Base-by-base conservation (phyloP, 2,329 filamentous ascomycete species). In the Ophiostoma fasciatum region DNA sequence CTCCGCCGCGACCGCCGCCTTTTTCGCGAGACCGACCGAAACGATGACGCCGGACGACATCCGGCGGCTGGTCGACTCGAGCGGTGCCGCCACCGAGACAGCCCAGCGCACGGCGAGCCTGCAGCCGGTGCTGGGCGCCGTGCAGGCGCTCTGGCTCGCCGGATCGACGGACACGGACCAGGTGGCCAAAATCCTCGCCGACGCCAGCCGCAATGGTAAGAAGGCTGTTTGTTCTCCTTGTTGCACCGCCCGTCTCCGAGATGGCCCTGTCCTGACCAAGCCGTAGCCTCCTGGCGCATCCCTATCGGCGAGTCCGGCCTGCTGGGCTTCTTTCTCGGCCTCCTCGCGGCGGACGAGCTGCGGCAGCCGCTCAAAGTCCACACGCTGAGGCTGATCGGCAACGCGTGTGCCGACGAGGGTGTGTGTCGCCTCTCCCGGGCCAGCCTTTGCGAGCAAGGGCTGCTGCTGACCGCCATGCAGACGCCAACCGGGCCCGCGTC, bases 381-480 rank as follows among this genome's bases (percentile, higher is more conserved):
- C 37, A 53, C 63, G 7, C 55, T 78, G 13, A 67, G 74, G 18
- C 51, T 76, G 15, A 59, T 73, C 13, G 74, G 73, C 12, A 78
- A 78, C 49, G 68, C 68, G 9, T 76, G 70, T 42, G 74, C 73
- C 15, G 73, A 78, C 44, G 69, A 67, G 44, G 63, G 67, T 67
- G 50, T 33, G 42, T 28, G 13, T 31, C 39, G 42, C 17, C 19
- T n/a, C n/a, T n/a, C n/a, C n/a, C n/a, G n/a, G n/a, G n/a, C n/a
- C n/a, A n/a, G n/a, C n/a, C n/a, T n/a, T n/a, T n/a, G n/a, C n/a
- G n/a, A n/a, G n/a, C n/a, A n/a, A n/a, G n/a, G n/a, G n/a, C 12
- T 3, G 19, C 4, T 28, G 9, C 33, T 45, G 19, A 41, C 37
- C 6, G 9, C 9, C 19, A 3, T 31, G 8, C 37, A 68, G 71